Evolutionary conservation across 208 protist species (phyloP), one percentile per base, ranked within the genome.

Genomic region (Wallacemonas sp.): DNA sequence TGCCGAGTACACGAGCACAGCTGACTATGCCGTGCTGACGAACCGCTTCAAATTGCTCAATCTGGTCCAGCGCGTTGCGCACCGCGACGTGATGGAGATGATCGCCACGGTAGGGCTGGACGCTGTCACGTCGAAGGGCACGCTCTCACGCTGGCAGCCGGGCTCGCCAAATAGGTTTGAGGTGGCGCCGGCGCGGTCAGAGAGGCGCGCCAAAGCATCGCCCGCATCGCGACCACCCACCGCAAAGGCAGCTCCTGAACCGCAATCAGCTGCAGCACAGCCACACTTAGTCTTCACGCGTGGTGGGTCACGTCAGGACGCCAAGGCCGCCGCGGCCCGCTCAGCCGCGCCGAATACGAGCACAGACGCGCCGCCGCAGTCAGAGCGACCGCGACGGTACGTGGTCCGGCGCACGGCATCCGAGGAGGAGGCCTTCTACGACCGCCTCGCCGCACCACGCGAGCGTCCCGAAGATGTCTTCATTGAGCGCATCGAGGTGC

Each of bases 41-140:
- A 83, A 93, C 57, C 83, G 91, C 43, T 96, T 96, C 61, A 96
- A 94, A 66, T 65, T 94, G 58, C 70, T 96, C 16, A 85, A 84
- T 24, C 68, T 96, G 29, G 91, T 94, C 21, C 91, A 94, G 70
- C 81, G 83, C 0, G 81, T 96, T 21, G 91, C 91, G 1, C 86
- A 93, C 44, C 74, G 72, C 14, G 91, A 96, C 52, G 86, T 96
- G 41, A 68, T 81, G 39, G 85, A 92, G 58, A 82, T 96, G 76
- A 81, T 96, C 33, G 78, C 90, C 32, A 87, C 78, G 2, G 76
- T 93, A 4, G 91, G 91, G 0, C 61, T 94, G 2, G 91, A 94
- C 8, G 81, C 79, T 1, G 48, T 96, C 2, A 54, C 72, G 3
- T 89, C 73, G 55, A 90, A 90, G 44, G 77, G 79, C n/a, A 68